phyloP scores from a whole-genome alignment of 179 eudicot genomes.

The Spergularia azorica region DNA sequence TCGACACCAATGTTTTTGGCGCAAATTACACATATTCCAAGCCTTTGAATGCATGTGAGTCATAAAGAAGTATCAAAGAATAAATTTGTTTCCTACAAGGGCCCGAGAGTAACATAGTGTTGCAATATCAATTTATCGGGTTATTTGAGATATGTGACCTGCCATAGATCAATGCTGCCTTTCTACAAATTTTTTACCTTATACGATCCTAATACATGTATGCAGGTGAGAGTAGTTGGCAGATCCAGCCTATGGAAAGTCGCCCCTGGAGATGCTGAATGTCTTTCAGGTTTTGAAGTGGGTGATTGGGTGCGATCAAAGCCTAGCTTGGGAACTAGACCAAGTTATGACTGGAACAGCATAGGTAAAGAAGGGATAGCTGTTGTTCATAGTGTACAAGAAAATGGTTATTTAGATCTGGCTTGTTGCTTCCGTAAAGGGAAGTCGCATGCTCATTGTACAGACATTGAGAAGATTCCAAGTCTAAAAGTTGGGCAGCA shows the following conservation, averaged over 20 bases:
- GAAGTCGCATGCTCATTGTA: constrained; percentile 68
- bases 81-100: too few relatives aligned
- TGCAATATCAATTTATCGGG: background rate
- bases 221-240: constrained; percentile 87
- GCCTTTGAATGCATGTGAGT: too few relatives aligned
- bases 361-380: constrained; percentile 90
- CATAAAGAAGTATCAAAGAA: too few relatives aligned
- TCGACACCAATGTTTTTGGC: too few relatives aligned
- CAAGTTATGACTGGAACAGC: constrained; percentile 94
- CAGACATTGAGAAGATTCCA: constrained; percentile 81
- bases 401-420: constrained; percentile 82
- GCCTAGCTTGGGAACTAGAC: constrained; percentile 82
- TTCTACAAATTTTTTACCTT: background rate
- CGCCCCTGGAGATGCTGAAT: constrained; percentile 94
- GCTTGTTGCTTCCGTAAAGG: constrained; percentile 94
- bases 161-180: background rate
- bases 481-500: constrained; percentile 82
- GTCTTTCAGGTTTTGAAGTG: constrained; percentile 91
- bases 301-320: constrained; percentile 99
- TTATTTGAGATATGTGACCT: background rate
- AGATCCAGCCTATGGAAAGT: constrained; percentile 85
- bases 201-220: constrained; percentile 16
- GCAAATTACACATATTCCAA: too few relatives aligned
- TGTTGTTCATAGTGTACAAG: constrained; percentile 90
- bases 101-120: too few relatives aligned